phyloP scores from a whole-genome alignment of 768 basidiomycete species.

The Boletus insuetus region DNA sequence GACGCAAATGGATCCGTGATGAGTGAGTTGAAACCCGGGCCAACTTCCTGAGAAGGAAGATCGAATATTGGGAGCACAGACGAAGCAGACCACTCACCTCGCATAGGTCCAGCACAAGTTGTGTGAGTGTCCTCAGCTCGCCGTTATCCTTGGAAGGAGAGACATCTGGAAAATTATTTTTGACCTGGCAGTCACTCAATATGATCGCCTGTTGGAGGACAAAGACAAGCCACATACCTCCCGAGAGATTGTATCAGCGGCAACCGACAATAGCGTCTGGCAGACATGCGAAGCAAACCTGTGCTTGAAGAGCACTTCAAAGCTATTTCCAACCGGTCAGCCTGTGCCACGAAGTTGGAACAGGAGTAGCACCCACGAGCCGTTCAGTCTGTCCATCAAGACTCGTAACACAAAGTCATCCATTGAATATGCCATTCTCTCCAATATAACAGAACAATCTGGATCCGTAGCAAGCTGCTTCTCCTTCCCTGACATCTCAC shows the following conservation, averaged over 20 bases:
- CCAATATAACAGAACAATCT: conserved; percentile 87
- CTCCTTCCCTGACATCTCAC: conserved; percentile 86
- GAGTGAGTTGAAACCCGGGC: conserved; percentile 58
- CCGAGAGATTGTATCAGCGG: conserved; percentile 58
- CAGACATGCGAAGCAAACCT: conserved; percentile 96
- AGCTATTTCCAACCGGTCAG: conserved; percentile 38
- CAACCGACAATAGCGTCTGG: conserved; percentile 80
- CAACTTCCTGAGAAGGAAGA: conserved; percentile 55
- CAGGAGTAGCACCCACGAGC: conserved; percentile 63
- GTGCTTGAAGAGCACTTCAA: conserved; percentile 64
- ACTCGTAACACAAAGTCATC: conserved; percentile 94
- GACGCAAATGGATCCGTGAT: conserved; percentile 88
- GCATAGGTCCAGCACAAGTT: conserved; percentile 60
- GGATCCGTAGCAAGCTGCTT: conserved; percentile 89
- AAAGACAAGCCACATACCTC: conserved; percentile 46
- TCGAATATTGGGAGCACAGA: conserved; percentile 16
- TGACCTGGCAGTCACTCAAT: conserved; percentile 37
- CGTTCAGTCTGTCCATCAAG: conserved; percentile 80
- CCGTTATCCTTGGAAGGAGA: conserved; percentile 52
- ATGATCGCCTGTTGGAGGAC: not conserved
- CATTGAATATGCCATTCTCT: conserved; percentile 90
- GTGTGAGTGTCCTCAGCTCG: conserved; percentile 64
- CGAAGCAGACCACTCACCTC: conserved; percentile 44
- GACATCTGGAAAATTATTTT: conserved; percentile 50
- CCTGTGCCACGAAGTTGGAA: conserved; percentile 6